These are phyloP conservation scores for Buxus sempervirens DNA, from an alignment of 164 flowering plant genomes.

Conservation along the genomic window DNA sequence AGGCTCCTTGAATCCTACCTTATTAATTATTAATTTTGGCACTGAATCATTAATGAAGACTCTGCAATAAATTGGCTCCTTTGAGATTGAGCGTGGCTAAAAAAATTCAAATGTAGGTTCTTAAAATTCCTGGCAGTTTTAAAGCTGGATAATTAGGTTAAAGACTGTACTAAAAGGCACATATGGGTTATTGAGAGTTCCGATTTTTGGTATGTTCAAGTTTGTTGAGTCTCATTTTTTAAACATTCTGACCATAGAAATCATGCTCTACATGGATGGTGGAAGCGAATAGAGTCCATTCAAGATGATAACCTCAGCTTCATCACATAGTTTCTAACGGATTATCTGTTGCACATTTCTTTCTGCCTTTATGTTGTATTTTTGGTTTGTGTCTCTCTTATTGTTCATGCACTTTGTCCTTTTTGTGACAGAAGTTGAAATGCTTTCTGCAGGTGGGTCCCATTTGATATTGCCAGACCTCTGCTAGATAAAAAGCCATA, in stretches of 20 bases:
- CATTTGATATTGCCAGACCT: conserved; percentile 61
- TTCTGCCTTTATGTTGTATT: not conserved
- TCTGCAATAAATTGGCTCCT: not conserved
- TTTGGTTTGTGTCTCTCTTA: too few species aligned
- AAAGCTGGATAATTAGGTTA: too few species aligned
- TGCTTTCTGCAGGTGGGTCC: conserved; percentile 69
- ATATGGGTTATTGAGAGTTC: not conserved
- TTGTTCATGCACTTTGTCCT: not conserved
- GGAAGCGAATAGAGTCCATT: not conserved
- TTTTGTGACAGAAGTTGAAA: not conserved
- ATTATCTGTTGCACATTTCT: not conserved
- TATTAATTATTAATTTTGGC: too few species aligned
- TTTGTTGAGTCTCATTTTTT: not conserved
- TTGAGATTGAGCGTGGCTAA: not conserved
- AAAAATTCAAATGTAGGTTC: too few species aligned
- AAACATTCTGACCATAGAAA: not conserved
- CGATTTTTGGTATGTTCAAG: not conserved
- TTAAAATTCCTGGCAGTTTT: too few species aligned
- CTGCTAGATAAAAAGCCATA: conserved; percentile 64
- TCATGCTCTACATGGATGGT: not conserved
- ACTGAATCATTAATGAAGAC: not conserved
- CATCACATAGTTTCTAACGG: not conserved
- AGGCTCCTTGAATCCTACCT: not conserved
- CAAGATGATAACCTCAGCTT: not conserved
- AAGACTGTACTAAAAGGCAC: too few species aligned